Evolutionary conservation across 1,284 basidiomycete species (phyloP).

Genomic region (Tetrapyrgos nigripes): DNA sequence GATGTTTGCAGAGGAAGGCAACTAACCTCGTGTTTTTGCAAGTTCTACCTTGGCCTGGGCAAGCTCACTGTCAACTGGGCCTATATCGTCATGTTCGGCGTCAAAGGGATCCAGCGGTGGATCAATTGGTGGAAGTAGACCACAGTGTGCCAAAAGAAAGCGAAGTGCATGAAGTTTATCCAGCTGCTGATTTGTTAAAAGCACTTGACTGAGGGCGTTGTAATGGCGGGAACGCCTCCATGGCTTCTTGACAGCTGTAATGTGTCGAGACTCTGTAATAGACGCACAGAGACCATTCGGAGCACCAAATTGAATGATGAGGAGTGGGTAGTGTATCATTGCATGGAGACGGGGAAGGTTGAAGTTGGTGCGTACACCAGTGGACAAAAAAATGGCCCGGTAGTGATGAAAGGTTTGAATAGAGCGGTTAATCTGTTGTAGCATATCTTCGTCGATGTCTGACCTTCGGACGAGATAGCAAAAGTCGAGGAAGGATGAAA

Average conservation of each 20-base stretch:
- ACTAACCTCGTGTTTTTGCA: slow-evolving; percentile 9
- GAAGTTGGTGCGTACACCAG: slow-evolving; percentile 29
- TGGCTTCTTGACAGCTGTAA: slow-evolving; percentile 31
- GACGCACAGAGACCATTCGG: too few species aligned
- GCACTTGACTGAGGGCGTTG: slow-evolving; percentile 29
- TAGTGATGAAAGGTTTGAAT: slow-evolving; percentile 32
- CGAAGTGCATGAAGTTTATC: slow-evolving; percentile 27
- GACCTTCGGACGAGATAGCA: too few species aligned
- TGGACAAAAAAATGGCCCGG: slow-evolving; percentile 32
- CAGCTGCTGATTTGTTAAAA: slow-evolving; percentile 26
- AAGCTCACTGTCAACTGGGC: slow-evolving; percentile 1
- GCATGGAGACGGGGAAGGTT: slow-evolving; percentile 25
- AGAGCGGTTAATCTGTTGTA: not conserved
- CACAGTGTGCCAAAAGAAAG: too few species aligned
- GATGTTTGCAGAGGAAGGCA: not conserved
- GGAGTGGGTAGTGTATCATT: too few species aligned
- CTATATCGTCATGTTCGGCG: slow-evolving; percentile 2
- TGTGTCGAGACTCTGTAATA: too few species aligned
- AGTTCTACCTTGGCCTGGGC: not conserved
- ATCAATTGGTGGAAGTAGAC: too few species aligned
- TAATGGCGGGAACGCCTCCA: slow-evolving; percentile 29
- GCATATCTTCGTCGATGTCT: not conserved
- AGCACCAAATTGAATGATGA: too few species aligned
- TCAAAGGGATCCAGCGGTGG: slow-evolving; percentile 3
- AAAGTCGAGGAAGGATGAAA: too few species aligned